Evolutionary conservation across 495 filamentous ascomycete genomes (phyloP).

Genomic region (Glutinoglossum americanum): DNA sequence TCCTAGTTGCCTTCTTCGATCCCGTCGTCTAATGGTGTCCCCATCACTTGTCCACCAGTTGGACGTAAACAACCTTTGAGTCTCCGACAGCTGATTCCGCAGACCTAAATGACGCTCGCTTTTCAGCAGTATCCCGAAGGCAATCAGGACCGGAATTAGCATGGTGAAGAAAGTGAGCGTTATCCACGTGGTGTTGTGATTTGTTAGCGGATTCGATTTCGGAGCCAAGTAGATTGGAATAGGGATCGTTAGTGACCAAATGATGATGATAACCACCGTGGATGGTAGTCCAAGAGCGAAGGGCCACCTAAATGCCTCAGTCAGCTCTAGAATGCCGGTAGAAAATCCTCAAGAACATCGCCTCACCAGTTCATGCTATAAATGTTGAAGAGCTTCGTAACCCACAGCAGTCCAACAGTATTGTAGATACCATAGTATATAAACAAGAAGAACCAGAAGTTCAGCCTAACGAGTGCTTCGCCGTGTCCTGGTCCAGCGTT

Average conservation of each 20-base stretch:
- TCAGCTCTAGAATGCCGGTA: background rate
- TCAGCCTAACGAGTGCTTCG: slow-evolving; percentile 33
- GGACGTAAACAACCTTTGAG: slow-evolving; percentile 38
- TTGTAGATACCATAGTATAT: slow-evolving; percentile 46
- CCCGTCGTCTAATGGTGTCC: slow-evolving; percentile 13
- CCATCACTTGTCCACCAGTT: slow-evolving; percentile 34
- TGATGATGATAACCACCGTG: slow-evolving; percentile 32
- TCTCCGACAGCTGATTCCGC: slow-evolving; percentile 33
- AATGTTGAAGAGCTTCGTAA: slow-evolving; percentile 45
- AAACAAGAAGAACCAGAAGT: slow-evolving; percentile 46
- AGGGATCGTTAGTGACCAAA: slow-evolving; percentile 29
- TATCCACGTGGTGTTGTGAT: slow-evolving; percentile 41
- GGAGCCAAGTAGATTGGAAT: slow-evolving; percentile 34
- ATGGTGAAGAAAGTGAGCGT: slow-evolving; percentile 42
- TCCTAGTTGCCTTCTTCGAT: slow-evolving; percentile 14
- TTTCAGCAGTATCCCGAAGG: slow-evolving; percentile 34
- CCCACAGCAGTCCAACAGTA: slow-evolving; percentile 38
- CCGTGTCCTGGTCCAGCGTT: slow-evolving; percentile 30
- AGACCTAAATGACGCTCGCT: slow-evolving; percentile 33
- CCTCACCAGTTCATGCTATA: slow-evolving; percentile 37
- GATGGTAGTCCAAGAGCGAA: slow-evolving; percentile 32
- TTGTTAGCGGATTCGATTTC: slow-evolving; percentile 23
- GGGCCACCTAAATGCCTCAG: slow-evolving; percentile 26
- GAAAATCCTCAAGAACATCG: background rate
- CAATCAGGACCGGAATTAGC: slow-evolving; percentile 37